Evolutionary conservation across 495 filamentous ascomycete species (phyloP).

Genomic region (Achaetomiella virescens): DNA sequence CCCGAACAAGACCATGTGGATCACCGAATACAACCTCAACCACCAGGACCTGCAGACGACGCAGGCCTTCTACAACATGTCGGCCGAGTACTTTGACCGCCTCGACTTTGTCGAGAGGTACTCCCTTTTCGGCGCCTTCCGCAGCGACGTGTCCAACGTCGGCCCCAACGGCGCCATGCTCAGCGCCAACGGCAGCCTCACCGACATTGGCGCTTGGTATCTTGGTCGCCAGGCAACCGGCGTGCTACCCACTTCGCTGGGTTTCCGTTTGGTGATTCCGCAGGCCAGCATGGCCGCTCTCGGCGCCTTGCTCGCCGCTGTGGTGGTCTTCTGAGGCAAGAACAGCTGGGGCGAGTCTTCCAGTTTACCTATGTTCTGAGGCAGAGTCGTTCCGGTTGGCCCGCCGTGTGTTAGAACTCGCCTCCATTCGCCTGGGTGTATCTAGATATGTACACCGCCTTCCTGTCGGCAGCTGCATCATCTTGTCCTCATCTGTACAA

Average conservation of each 20-base stretch:
- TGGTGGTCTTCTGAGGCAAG: not conserved
- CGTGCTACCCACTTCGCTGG: conserved; percentile 15
- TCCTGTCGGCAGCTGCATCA: too few species aligned
- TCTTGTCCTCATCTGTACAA: too few species aligned
- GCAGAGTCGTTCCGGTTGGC: too few species aligned
- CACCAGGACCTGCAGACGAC: conserved; percentile 46
- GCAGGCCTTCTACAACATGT: conserved; percentile 60
- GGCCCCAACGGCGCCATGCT: conserved; percentile 64
- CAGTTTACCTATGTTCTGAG: too few species aligned
- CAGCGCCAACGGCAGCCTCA: conserved; percentile 53
- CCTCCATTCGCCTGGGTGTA: too few species aligned
- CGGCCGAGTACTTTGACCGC: conserved; percentile 57
- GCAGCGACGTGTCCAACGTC: conserved; percentile 58
- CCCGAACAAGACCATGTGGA: conserved; percentile 58
- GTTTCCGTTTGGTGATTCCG: not conserved
- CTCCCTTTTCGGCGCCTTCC: conserved; percentile 69
- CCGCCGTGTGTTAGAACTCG: too few species aligned
- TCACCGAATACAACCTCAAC: conserved; percentile 62
- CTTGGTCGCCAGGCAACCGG: conserved; percentile 51
- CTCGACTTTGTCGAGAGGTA: conserved; percentile 56
- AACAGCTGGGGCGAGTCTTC: too few species aligned
- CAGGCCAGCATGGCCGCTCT: not conserved
- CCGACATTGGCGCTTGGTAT: conserved; percentile 72
- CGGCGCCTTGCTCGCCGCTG: not conserved
- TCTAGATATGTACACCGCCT: too few species aligned